Base-by-base conservation (phyloP, 495 filamentous ascomycete genomes). In the Trichocladium uniseriatum region DNA sequence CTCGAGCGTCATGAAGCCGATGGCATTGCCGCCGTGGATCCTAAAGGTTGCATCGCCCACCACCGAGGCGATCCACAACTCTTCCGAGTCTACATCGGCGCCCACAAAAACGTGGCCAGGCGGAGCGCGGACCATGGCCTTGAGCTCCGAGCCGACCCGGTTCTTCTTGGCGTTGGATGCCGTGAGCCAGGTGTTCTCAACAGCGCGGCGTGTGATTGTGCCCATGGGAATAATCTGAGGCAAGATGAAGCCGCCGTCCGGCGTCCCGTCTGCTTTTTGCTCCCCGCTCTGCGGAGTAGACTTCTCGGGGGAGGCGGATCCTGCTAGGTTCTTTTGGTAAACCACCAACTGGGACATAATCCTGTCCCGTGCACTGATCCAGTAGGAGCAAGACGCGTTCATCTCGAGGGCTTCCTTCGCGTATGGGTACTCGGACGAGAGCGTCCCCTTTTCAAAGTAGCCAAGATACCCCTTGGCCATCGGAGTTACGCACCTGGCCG, bases 151-250 rank as follows among this genome's bases (percentile, higher is more conserved):
- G 3, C 92, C 92, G 39, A 99, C 90, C 19, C 94, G 85, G 52
- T 97, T 96, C 47, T 74, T 74, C 61, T 97, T 99, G 5, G 92
- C 94, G 61, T 99, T 99, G 56, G 88, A 92, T 13, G 92, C 92
- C 15, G 92, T 99, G 34, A 99, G 77, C 92, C 92, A 99, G 0
- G 92, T 97, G 55, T 94, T 95, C 64, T 99, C 92, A 18, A 99
- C 92, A 0, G 92, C 89, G 53, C 92, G 81, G 32, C 92, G 78
- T n/a, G 92, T 99, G 47, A 99, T 84, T 15, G 92, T 99, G 13
- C 92, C 92, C 92, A 99, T 99, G 9, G 92, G 92, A 51, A 99
- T 96, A 45, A 99, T 69, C 58, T 99, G 92, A n/a, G 92, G 92
- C n/a, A 99, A 69, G 54, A 99, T 96, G 55, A 86, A 92, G 4